Conservation (phyloP, 2,329 filamentous ascomycete species). For the Neonectria hederae region DNA sequence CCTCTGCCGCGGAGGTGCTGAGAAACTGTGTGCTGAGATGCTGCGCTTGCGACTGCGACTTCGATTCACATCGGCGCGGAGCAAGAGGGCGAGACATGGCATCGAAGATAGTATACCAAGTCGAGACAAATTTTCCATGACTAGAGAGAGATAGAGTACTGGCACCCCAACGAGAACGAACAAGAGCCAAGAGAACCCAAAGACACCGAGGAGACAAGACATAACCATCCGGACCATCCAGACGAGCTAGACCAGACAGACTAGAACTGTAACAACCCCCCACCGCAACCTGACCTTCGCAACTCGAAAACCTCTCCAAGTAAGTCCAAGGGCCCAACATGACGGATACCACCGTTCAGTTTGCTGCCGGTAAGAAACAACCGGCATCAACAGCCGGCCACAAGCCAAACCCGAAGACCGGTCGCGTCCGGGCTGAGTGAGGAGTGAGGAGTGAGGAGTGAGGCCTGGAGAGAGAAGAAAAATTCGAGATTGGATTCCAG, state of each 20-base stretch:
- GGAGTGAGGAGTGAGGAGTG: background rate
- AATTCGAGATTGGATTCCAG: slow-evolving; percentile 41
- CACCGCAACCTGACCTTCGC: slow-evolving; percentile 14
- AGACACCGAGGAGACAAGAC: background rate
- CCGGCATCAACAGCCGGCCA: slow-evolving; percentile 40
- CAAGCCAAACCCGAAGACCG: slow-evolving; percentile 39
- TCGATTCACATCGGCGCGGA: slow-evolving; percentile 21
- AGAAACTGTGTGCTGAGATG: background rate
- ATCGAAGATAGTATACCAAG: slow-evolving; percentile 1
- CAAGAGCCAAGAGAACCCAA: background rate
- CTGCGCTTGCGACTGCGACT: background rate
- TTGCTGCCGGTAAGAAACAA: slow-evolving; percentile 31
- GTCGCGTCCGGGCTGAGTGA: slow-evolving; percentile 38
- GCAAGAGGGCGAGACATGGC: slow-evolving; percentile 24
- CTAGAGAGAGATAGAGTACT: background rate
- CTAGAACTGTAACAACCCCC: slow-evolving; percentile 6
- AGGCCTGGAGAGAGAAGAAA: slow-evolving; percentile 37
- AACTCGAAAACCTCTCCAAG: slow-evolving; percentile 4
- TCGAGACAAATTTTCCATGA: slow-evolving; percentile 11
- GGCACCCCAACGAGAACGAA: background rate
- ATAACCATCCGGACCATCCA: background rate
- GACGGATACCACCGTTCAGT: slow-evolving; percentile 20
- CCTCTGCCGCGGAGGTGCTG: slow-evolving; percentile 17
- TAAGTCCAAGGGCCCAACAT: background rate
- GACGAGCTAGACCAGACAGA: background rate